A percentile compares a stretch with the other conserved stretches of the same genome.
These are phyloP conservation scores for Aleurites moluccanus DNA, from an alignment of 441 rosid genomes.

Conservation along the genomic window DNA sequence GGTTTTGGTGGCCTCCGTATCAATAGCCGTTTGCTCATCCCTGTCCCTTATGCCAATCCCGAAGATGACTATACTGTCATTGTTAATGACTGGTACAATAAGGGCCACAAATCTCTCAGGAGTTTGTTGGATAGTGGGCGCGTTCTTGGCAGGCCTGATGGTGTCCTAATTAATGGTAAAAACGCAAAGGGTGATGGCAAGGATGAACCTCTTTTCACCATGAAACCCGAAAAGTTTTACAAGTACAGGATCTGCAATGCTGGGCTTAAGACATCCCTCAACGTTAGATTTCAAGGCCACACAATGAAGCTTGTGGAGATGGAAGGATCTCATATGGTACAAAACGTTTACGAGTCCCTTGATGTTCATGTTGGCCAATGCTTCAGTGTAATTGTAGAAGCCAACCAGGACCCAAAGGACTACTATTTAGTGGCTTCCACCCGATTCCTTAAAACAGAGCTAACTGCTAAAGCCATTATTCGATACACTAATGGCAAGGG, in stretches of 20 bases:
- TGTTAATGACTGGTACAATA: slow-evolving; percentile 58
- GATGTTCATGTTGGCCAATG: slow-evolving; percentile 77
- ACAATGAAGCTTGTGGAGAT: slow-evolving; percentile 72
- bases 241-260: slow-evolving; percentile 68
- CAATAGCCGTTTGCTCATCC: slow-evolving; percentile 65
- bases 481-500: slow-evolving; percentile 49
- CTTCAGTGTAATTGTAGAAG: slow-evolving; percentile 52
- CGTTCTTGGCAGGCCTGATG: slow-evolving; percentile 35
- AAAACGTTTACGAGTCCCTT: slow-evolving; percentile 63
- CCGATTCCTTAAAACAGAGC: slow-evolving; percentile 44
- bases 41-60: slow-evolving; percentile 63
- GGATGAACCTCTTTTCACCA: slow-evolving; percentile 55
- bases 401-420: slow-evolving; percentile 52
- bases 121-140: slow-evolving; percentile 56
- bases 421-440: slow-evolving; percentile 71
- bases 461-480: slow-evolving; percentile 51
- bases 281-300: slow-evolving; percentile 72
- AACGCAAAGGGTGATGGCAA: slow-evolving; percentile 36
- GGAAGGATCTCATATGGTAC: slow-evolving; percentile 74
- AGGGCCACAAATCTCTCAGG: slow-evolving; percentile 46
- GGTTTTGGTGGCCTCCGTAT: slow-evolving; percentile 69
- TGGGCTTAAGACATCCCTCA: slow-evolving; percentile 58
- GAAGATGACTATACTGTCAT: slow-evolving; percentile 61
- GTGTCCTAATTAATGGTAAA: slow-evolving; percentile 42
- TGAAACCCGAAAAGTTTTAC: slow-evolving; percentile 67